Base-by-base conservation (phyloP, 108 stramenopile species). In the Cylindrotheca closterium region DNA sequence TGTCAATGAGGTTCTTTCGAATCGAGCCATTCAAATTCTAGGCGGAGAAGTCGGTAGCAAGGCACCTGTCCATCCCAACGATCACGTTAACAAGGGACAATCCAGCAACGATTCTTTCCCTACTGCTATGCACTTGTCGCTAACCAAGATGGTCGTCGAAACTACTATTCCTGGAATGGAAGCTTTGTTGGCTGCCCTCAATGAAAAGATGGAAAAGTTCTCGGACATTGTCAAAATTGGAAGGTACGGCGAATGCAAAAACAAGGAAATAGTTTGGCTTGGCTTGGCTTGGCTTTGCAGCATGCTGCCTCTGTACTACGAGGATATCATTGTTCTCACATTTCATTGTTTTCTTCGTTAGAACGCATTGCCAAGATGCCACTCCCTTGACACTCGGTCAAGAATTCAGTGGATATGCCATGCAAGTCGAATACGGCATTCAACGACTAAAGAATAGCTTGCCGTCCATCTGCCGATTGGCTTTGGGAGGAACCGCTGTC, bases 301-400 rank as follows among this genome's bases (percentile, higher is more conserved):
- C n/a, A n/a, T n/a, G n/a, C n/a, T n/a, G 37, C 37, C 15, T 42
- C 10, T 15, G 37, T 15, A 10, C 37, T 42, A 10, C 15, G 37
- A 42, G 15, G 15, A 42, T 42, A 7, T 42, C 7, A 42, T 15
- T 15, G 7, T 15, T 15, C 37, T 15, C 15, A 10, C 15, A 7
- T 42, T 7, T 42, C 15, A 15, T 10, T 42, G 37, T 42, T 42
- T 7, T 42, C 15, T 42, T 15, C 37, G 15, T 42, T 15, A 82
- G 98, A 30, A 99, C 98, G 49, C 98, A 99, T 76, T 96, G 95
- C 58, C 93, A 95, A 79, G 98, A 99, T 76, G 98, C 98, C 23
- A 97, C 96, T 15, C 98, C 98, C 0, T 58, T 99, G 53, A 98
- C 98, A n/a, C 80, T 99, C 21, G 97, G 97, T 27, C 98, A 99